These are phyloP conservation scores for Chaetoceros muelleri DNA, from an alignment of 108 stramenopile species.

Conservation along the genomic window DNA sequence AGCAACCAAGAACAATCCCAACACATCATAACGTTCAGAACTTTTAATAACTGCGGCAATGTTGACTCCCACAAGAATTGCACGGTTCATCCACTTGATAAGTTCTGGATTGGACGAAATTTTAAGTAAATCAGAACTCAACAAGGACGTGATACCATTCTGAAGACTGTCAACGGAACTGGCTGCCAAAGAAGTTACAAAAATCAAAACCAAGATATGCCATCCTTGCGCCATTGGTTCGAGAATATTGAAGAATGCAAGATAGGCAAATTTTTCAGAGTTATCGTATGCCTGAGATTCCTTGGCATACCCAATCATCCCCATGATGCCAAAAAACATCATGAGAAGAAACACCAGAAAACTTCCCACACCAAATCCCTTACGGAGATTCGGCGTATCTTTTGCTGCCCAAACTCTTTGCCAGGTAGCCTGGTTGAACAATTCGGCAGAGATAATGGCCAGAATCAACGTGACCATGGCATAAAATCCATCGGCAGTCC, in stretches of 20 bases:
- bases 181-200: slow-evolving; percentile 56
- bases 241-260: slow-evolving; percentile 67
- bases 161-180: slow-evolving; percentile 60
- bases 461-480: slow-evolving; percentile 55
- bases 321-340: slow-evolving; percentile 83
- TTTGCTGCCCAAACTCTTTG: slow-evolving; percentile 75
- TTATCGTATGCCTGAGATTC: slow-evolving; percentile 48
- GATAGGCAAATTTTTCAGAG: slow-evolving; percentile 46
- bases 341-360: slow-evolving; percentile 54
- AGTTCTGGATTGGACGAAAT: slow-evolving; percentile 26
- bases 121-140: slow-evolving; percentile 42
- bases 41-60: slow-evolving; percentile 46
- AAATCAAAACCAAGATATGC: slow-evolving; percentile 54
- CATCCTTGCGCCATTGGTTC: slow-evolving; percentile 38
- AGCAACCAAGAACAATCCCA: slow-evolving; percentile 65
- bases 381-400: slow-evolving; percentile 30
- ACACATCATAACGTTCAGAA: slow-evolving; percentile 46
- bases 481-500: slow-evolving; percentile 49
- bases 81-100: slow-evolving; percentile 23
- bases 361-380: slow-evolving; percentile 48
- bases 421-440: slow-evolving; percentile 71
- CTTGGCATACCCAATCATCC: slow-evolving; percentile 67
- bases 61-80: slow-evolving; percentile 44
- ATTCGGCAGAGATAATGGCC: slow-evolving; percentile 54
- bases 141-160: slow-evolving; percentile 48